These are phyloP conservation scores for Diplotaxis tenuifolia DNA, from an alignment of 345 rosid genomes.

Conservation along the genomic window DNA sequence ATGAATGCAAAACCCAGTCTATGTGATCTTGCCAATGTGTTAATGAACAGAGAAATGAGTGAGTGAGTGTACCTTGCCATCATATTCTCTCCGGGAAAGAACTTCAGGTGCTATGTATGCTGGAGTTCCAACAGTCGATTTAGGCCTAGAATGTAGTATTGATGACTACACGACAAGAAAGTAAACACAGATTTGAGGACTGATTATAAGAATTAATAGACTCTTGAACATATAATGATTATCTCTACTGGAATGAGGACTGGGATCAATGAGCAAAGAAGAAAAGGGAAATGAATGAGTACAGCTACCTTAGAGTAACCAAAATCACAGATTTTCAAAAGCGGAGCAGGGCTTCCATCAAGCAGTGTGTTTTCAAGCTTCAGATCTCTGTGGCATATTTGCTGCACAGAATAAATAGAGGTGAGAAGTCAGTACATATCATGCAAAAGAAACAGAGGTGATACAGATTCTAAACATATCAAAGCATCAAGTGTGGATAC, in stretches of 20 bases:
- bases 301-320: constrained; percentile 74
- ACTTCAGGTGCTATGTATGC: constrained; percentile 95
- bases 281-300: constrained; percentile 3
- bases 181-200: neutral
- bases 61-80: constrained; percentile 57
- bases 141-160: constrained; percentile 80
- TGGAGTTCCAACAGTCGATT: constrained; percentile 91
- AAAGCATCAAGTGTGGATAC: too few relatives aligned
- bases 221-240: constrained; percentile 16
- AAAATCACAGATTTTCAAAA: constrained; percentile 80
- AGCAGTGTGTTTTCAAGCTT: constrained; percentile 79
- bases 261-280: neutral
- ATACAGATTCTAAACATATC: neutral
- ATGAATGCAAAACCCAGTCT: constrained; percentile 4
- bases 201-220: neutral
- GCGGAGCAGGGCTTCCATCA: constrained; percentile 91
- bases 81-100: constrained; percentile 74
- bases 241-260: neutral
- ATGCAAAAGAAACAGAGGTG: neutral
- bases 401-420: constrained; percentile 45
- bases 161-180: constrained; percentile 52
- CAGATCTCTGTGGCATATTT: constrained; percentile 84
- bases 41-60: neutral
- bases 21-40: neutral
- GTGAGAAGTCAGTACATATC: constrained; percentile 9